Conservation (phyloP, 768 basidiomycete species). For the Boletus eberwhitei region DNA sequence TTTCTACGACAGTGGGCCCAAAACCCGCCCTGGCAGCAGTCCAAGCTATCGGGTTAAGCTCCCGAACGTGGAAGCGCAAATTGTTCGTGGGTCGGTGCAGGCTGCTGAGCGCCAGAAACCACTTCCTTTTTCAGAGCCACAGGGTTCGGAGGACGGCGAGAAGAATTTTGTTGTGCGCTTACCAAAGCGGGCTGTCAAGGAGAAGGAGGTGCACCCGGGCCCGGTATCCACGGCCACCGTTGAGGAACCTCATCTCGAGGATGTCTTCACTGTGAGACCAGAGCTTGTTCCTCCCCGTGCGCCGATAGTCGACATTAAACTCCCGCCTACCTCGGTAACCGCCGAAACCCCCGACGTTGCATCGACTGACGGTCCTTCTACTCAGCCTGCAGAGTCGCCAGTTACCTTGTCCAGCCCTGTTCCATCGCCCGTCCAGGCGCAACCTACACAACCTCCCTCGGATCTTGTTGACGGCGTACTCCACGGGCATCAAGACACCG, state of each 20-base stretch:
- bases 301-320: slow-evolving; percentile 24
- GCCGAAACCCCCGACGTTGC: background rate
- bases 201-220: slow-evolving; percentile 21
- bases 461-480: slow-evolving; percentile 16
- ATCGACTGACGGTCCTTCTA: slow-evolving; percentile 9
- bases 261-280: slow-evolving; percentile 57
- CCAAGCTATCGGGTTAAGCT: slow-evolving; percentile 60
- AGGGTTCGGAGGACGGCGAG: slow-evolving; percentile 41
- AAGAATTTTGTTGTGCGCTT: slow-evolving; percentile 53
- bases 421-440: slow-evolving; percentile 9
- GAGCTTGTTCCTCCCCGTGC: slow-evolving; percentile 36
- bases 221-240: slow-evolving; percentile 22
- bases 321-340: slow-evolving; percentile 28
- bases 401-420: slow-evolving; percentile 7
- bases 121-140: slow-evolving; percentile 18
- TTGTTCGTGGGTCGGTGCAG: slow-evolving; percentile 41
- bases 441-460: slow-evolving; percentile 8
- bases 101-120: slow-evolving; percentile 8
- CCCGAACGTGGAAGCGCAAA: slow-evolving; percentile 43
- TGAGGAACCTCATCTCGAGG: slow-evolving; percentile 45
- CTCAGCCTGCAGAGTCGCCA: slow-evolving; percentile 7
- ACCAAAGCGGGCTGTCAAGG: slow-evolving; percentile 42
- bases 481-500: slow-evolving; percentile 28
- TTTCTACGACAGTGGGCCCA: slow-evolving; percentile 57
- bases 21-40: slow-evolving; percentile 55